Conservation (phyloP, 768 basidiomycete species). For the Calocybe gangraenosa region DNA sequence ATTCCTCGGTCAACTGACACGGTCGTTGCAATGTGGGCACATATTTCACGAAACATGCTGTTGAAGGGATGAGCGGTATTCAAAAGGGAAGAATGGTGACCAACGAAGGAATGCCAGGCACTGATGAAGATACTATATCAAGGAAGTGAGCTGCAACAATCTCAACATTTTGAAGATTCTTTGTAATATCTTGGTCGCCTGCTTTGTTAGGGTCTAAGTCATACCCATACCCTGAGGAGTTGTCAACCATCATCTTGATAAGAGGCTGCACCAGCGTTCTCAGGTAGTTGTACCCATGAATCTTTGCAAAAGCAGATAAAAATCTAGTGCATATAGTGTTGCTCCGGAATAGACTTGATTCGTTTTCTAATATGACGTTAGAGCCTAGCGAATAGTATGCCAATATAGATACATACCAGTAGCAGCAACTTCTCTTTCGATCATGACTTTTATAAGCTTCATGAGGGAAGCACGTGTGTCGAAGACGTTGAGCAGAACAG, state of each 20-base stretch:
- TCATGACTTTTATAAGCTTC: constrained; percentile 73
- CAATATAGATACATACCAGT: constrained; percentile 47
- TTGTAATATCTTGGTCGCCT: constrained; percentile 52
- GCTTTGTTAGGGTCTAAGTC: constrained; percentile 71
- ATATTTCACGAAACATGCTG: constrained; percentile 86
- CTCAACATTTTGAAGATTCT: constrained; percentile 70
- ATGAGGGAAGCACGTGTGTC: constrained; percentile 73
- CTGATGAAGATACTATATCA: constrained; percentile 66
- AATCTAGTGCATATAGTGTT: constrained; percentile 88
- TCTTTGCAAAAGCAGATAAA: constrained; percentile 78
- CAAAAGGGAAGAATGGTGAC: constrained; percentile 21
- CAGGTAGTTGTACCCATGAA: constrained; percentile 93
- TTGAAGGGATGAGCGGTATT: constrained; percentile 9
- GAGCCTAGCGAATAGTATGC: neutral
- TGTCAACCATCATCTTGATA: constrained; percentile 65
- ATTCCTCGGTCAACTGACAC: constrained; percentile 54
- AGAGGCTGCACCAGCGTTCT: constrained; percentile 74
- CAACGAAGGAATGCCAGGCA: constrained; percentile 70
- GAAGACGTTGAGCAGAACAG: constrained; percentile 82
- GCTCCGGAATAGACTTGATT: constrained; percentile 79
- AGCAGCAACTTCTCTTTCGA: constrained; percentile 77
- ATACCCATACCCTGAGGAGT: constrained; percentile 72
- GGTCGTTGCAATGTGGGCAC: constrained; percentile 70
- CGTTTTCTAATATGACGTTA: constrained; percentile 50
- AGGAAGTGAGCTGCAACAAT: constrained; percentile 74